phyloP scores from a whole-genome alignment of 371 early-diverging fungal genomes.

The Rhizopus delemar region DNA sequence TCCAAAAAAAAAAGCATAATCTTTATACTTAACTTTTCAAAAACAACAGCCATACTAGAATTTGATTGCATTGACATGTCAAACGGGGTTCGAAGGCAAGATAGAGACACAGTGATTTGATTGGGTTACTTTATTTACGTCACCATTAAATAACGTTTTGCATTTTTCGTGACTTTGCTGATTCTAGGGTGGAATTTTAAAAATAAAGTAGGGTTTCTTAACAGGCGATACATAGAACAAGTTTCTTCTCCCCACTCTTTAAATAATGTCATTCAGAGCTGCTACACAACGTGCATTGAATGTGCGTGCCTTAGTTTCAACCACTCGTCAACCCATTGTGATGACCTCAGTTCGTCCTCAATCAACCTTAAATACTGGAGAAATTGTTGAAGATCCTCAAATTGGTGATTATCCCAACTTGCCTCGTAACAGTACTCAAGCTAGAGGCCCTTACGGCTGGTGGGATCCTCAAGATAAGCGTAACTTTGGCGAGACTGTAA shows the following conservation, averaged over 20 bases:
- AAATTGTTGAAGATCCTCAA: constrained; percentile 60
- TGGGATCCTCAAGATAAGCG: constrained; percentile 66
- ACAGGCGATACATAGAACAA: background rate
- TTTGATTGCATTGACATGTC: too few species aligned
- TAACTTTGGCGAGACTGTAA: constrained; percentile 68
- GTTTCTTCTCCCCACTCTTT: background rate
- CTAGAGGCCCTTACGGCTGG: constrained; percentile 61
- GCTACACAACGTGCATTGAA: constrained; percentile 42
- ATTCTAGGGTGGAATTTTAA: background rate
- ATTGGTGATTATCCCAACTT: constrained; percentile 69
- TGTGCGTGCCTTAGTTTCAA: constrained; percentile 34
- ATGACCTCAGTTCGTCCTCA: constrained; percentile 43
- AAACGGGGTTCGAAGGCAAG: too few species aligned
- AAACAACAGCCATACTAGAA: too few species aligned
- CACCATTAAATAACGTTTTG: background rate
- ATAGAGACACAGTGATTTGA: background rate
- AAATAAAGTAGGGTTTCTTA: background rate
- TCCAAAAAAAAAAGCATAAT: too few species aligned
- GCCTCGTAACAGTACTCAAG: constrained; percentile 60
- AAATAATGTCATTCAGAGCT: constrained; percentile 44
- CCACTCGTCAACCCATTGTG: constrained; percentile 31
- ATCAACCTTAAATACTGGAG: constrained; percentile 51
- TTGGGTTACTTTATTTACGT: background rate
- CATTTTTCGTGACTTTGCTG: background rate
- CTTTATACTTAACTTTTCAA: too few species aligned